phyloP scores from a whole-genome alignment of 2,329 filamentous ascomycete genomes.

The Colletotrichum sojae region DNA sequence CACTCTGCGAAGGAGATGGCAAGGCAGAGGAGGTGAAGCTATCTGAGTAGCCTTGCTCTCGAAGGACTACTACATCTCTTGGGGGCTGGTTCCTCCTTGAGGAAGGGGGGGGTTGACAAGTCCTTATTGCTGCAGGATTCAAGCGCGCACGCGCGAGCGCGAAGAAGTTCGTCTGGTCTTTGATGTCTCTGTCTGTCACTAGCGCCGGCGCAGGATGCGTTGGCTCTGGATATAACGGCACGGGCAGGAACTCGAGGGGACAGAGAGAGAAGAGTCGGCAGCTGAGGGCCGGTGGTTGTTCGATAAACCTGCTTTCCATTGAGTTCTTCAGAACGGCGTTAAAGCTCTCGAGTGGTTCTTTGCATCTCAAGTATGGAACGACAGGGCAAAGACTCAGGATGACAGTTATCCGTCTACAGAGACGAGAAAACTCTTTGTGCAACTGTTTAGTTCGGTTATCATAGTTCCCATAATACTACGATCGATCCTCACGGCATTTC shows the following conservation, averaged over 20 bases:
- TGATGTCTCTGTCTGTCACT: slow-evolving; percentile 18
- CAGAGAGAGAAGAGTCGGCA: neutral
- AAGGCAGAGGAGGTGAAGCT: slow-evolving; percentile 14
- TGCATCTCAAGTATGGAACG: slow-evolving; percentile 35
- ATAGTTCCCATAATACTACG: no score
- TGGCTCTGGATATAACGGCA: slow-evolving; percentile 35
- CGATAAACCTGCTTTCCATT: neutral
- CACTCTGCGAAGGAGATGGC: neutral
- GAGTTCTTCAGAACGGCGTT: neutral
- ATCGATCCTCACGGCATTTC: no score
- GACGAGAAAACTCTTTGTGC: no score
- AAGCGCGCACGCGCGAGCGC: neutral
- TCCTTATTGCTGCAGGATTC: slow-evolving; percentile 28
- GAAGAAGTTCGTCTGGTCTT: slow-evolving; percentile 33
- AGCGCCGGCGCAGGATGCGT: slow-evolving; percentile 38
- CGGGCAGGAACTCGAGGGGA: slow-evolving; percentile 7
- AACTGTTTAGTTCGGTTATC: no score
- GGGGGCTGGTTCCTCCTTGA: neutral
- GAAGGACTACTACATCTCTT: slow-evolving; percentile 5
- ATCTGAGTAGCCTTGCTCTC: neutral
- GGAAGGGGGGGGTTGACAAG: slow-evolving; percentile 17
- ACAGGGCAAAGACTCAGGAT: slow-evolving; percentile 18
- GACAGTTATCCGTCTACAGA: neutral
- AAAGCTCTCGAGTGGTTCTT: slow-evolving; percentile 4
- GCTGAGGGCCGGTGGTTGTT: slow-evolving; percentile 3